Evolutionary conservation across 305 asterid species (phyloP).

Genomic region (Fraxinus sp.): DNA sequence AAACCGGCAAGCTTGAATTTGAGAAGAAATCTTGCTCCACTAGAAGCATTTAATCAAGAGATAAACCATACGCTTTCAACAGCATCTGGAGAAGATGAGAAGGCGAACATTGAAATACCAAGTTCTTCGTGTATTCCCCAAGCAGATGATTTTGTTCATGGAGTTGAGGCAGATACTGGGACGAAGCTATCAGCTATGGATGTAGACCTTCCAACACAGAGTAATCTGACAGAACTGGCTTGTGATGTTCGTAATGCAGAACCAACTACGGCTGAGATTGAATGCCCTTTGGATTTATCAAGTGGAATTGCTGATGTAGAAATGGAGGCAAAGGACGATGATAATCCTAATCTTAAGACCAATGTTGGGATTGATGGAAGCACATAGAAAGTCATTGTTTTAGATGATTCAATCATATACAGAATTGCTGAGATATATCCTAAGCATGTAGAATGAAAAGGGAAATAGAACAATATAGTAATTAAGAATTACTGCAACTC

Average conservation of each 20-base stretch:
- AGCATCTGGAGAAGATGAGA: constrained; percentile 16
- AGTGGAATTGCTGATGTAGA: constrained; percentile 27
- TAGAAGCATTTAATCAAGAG: constrained; percentile 47
- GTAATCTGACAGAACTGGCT: constrained; percentile 12
- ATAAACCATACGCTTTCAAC: constrained; percentile 54
- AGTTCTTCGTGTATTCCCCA: constrained; percentile 16
- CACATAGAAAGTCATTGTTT: neutral
- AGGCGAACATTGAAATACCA: constrained; percentile 27
- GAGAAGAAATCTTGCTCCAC: constrained; percentile 42
- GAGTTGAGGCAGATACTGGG: constrained; percentile 23
- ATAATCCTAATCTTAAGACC: neutral
- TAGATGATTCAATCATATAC: neutral
- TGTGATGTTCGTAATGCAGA: neutral
- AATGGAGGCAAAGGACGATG: constrained; percentile 19
- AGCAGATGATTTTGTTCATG: constrained; percentile 14
- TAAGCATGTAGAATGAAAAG: neutral
- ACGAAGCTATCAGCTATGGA: neutral
- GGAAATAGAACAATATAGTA: neutral
- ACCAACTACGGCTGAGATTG: constrained; percentile 13
- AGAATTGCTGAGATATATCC: neutral
- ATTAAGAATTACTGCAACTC: neutral
- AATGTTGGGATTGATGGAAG: neutral
- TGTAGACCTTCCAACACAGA: constrained; percentile 5
- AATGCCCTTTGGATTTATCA: neutral
- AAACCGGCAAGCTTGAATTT: constrained; percentile 39